A percentile compares a stretch with the other conserved stretches of the same genome.
These are phyloP conservation scores for Penicillium frequentans DNA, from an alignment of 2,329 filamentous ascomycete genomes.

Conservation along the genomic window DNA sequence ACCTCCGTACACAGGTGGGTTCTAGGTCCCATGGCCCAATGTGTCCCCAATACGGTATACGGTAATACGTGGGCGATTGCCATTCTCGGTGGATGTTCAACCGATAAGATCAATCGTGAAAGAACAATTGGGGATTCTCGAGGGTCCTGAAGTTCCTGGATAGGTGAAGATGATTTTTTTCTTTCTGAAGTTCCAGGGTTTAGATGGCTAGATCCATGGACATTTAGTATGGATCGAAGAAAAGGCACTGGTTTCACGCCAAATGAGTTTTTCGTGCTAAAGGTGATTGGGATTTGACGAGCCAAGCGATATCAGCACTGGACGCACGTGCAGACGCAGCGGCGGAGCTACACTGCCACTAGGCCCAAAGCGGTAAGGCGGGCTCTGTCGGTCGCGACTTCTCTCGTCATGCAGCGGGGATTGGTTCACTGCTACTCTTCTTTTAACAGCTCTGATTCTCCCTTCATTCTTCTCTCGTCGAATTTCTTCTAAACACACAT, in stretches of 20 bases:
- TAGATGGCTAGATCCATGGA: not conserved
- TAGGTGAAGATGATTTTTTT: not conserved
- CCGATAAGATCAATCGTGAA: not conserved
- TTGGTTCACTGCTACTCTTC: conserved; percentile 1
- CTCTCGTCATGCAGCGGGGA: conserved; percentile 16
- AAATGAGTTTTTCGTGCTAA: not conserved
- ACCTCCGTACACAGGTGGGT: not conserved
- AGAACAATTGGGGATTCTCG: not conserved
- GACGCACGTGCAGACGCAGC: conserved; percentile 17
- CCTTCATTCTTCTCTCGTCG: not conserved
- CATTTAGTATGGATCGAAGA: not conserved
- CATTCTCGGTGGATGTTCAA: not conserved
- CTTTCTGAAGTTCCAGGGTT: not conserved
- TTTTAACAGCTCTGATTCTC: not conserved
- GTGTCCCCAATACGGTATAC: not conserved
- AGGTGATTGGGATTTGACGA: not conserved
- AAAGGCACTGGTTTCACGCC: not conserved
- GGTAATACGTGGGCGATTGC: too few relatives aligned
- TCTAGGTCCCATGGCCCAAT: not conserved
- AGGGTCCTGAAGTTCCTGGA: too few relatives aligned
- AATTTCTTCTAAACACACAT: not conserved
- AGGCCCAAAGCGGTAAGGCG: conserved; percentile 10
- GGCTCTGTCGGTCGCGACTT: conserved; percentile 6
- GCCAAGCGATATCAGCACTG: conserved; percentile 11
- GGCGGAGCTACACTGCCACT: conserved; percentile 15